Conservation (phyloP, 345 rosid genomes). For the Dovyalis caffra region DNA sequence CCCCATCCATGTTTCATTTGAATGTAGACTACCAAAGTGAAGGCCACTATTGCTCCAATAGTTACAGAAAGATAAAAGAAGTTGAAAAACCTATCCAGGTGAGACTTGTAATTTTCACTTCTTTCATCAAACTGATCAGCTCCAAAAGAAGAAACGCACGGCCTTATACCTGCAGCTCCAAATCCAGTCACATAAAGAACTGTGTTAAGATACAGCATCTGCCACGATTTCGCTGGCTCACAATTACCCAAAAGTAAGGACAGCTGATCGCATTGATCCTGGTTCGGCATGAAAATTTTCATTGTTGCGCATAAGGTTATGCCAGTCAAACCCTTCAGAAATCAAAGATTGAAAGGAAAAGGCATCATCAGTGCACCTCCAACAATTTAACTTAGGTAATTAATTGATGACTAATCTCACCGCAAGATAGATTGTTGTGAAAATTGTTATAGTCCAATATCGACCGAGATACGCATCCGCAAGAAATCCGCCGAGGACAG, state of each 20-base stretch:
- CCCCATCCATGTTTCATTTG: constrained; percentile 87
- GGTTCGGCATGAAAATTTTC: constrained; percentile 58
- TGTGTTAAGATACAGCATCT: constrained; percentile 64
- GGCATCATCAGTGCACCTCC: not conserved
- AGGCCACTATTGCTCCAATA: constrained; percentile 77
- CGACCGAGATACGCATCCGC: constrained; percentile 97
- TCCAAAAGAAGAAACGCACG: constrained; percentile 94
- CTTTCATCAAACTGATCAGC: constrained; percentile 96
- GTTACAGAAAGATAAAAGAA: constrained; percentile 88
- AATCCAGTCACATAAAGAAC: constrained; percentile 81
- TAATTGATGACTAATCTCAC: constrained; percentile 32
- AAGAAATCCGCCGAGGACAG: constrained; percentile 86
- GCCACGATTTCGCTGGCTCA: constrained; percentile 78
- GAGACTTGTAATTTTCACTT: constrained; percentile 65
- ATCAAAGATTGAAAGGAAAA: constrained; percentile 12
- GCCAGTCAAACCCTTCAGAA: constrained; percentile 79
- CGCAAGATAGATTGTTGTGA: constrained; percentile 79
- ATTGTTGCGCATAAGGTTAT: constrained; percentile 71
- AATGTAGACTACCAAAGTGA: constrained; percentile 83
- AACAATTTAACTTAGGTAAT: not conserved
- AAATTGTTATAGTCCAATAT: constrained; percentile 89
- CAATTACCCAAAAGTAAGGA: constrained; percentile 70
- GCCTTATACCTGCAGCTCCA: constrained; percentile 93
- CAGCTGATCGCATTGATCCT: constrained; percentile 56
- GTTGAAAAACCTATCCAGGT: constrained; percentile 89